Conservation (phyloP, 345 rosid genomes). For the Syzygium oleosum region DNA sequence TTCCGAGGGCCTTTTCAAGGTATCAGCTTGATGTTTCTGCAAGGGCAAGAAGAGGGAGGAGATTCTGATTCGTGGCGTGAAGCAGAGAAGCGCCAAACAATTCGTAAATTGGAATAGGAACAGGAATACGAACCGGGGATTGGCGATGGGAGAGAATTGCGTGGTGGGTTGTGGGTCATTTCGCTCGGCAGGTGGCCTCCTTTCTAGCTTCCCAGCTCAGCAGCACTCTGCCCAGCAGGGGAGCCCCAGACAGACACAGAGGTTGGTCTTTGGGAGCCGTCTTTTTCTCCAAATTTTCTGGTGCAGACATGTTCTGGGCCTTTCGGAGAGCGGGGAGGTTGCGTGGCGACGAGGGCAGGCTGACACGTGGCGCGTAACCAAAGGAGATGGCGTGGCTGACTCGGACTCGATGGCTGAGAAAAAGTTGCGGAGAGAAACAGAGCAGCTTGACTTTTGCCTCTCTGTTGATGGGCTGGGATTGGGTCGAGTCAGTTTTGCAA, state of each 20-base stretch:
- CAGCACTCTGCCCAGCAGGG: not conserved
- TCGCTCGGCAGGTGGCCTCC: not conserved
- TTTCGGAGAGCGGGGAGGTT: not conserved
- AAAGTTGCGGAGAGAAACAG: not conserved
- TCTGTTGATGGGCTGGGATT: not conserved
- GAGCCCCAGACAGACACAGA: not conserved
- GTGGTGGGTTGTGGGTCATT: not conserved
- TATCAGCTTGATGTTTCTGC: not conserved
- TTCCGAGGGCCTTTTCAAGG: not conserved
- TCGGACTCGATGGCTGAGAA: not conserved
- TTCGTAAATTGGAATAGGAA: not conserved
- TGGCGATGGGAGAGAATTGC: not conserved
- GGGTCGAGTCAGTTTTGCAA: not conserved
- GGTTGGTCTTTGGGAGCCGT: not conserved
- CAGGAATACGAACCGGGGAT: not conserved
- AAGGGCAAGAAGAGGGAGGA: not conserved
- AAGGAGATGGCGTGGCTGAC: not conserved
- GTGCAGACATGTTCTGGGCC: not conserved
- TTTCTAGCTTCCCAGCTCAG: not conserved
- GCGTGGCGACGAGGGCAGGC: not conserved
- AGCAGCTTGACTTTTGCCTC: not conserved
- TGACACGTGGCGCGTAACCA: not conserved
- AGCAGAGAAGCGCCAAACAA: slow-evolving; percentile 37
- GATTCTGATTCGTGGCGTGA: slow-evolving; percentile 41
- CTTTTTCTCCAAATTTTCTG: not conserved